Base-by-base conservation (phyloP, 2,329 filamentous ascomycete species). In the Tothia fuscella region DNA sequence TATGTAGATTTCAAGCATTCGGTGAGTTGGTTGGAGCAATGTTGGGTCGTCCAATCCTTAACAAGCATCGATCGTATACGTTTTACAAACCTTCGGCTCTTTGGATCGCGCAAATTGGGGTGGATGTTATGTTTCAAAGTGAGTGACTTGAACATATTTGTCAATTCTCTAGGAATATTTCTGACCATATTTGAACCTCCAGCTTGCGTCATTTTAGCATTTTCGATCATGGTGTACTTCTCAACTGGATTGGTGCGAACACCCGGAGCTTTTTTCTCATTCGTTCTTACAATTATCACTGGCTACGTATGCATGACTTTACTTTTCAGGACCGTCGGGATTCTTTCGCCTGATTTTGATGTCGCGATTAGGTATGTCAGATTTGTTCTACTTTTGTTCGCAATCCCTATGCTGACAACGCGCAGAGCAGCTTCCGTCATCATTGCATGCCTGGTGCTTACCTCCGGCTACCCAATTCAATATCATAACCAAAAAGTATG, bases 1-100 rank as follows among this genome's bases (percentile, higher is more conserved):
- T n/a, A n/a, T n/a, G n/a, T n/a, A n/a, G n/a, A n/a, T 89, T 93
- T 59, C 79, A 86, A 54, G 82, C 85, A 19, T 88, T 91, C 54
- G 75, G 80, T 0, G 85, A 93, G 57, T 62, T 93, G 0, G 80
- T 72, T 0, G 70, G 72, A 9, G 82, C 80, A 2, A 89, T 91
- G 82, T 63, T 78, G 13, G 83, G 80, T 1, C 72, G 86, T 6
- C 71, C 78, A 0, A 82, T 93, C 28, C 72, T 93, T 46, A 85
- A 87, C 57, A 93, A 91, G 56, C 86, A 93, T 58, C 78, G 80
- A 44, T 79, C 82, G 0, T 93, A 85, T 51, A 81, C 84, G 0
- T 89, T 93, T 54, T 81, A 91, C 56, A 71, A 83, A 26, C 86
- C 86, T 0, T 86, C 82, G 0, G 83, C 85, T 0, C 63, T 91